A percentile compares a stretch with the other conserved stretches of the same genome.
phyloP scores from a whole-genome alignment of 2,329 filamentous ascomycete species.

The Fusarium sp. region DNA sequence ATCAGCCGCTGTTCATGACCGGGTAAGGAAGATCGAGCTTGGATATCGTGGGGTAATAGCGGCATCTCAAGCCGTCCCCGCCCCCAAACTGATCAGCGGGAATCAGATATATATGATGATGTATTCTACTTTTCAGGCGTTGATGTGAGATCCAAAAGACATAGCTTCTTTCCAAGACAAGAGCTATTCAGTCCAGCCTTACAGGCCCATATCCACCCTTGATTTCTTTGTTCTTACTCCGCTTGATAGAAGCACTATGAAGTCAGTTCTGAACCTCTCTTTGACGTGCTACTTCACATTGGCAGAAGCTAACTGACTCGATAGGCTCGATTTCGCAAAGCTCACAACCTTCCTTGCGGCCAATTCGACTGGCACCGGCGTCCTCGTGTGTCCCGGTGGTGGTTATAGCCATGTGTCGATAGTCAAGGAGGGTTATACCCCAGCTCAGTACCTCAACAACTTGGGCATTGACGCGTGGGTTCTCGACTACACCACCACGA shows the following conservation, averaged over 20 bases:
- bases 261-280: neutral
- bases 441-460: slow-evolving; percentile 26
- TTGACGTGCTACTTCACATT: neutral
- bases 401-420: slow-evolving; percentile 24
- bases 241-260: slow-evolving; percentile 8
- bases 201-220: neutral
- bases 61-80: slow-evolving; percentile 4
- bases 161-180: too few species aligned
- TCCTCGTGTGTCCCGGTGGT: slow-evolving; percentile 26
- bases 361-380: slow-evolving; percentile 26
- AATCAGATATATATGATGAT: neutral
- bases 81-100: slow-evolving; percentile 6
- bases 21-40: slow-evolving; percentile 3
- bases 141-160: neutral
- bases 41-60: slow-evolving; percentile 11
- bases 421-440: slow-evolving; percentile 22
- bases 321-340: slow-evolving; percentile 13
- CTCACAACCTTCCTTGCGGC: slow-evolving; percentile 18
- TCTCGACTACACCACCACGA: slow-evolving; percentile 27
- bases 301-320: neutral
- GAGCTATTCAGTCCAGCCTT: too few species aligned
- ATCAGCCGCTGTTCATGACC: neutral
- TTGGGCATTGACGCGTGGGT: slow-evolving; percentile 38
- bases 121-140: neutral
- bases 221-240: neutral